These are phyloP conservation scores for Nephelium lappaceum DNA, from an alignment of 345 rosid species.

Conservation along the genomic window DNA sequence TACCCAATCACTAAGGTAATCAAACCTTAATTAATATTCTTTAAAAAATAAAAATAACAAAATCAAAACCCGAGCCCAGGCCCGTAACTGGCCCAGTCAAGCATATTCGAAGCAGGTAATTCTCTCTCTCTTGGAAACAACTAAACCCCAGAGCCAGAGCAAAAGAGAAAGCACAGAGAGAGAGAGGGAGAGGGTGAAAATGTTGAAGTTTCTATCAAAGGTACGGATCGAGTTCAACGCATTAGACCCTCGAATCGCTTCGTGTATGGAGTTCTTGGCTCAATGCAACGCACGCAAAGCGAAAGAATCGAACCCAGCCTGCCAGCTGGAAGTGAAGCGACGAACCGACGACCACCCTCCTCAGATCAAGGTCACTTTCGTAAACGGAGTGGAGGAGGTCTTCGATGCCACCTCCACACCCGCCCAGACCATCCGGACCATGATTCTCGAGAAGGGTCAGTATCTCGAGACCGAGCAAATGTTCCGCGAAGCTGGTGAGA, in stretches of 20 bases:
- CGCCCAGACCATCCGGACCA: conserved; percentile 73
- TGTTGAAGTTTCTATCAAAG: conserved; percentile 91
- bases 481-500: conserved; percentile 92
- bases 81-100: not conserved
- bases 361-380: conserved; percentile 78
- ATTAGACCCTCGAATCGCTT: conserved; percentile 70
- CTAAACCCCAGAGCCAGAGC: not conserved
- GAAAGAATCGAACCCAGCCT: conserved; percentile 83
- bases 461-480: conserved; percentile 82
- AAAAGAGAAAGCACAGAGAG: not conserved
- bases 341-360: conserved; percentile 87
- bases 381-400: conserved; percentile 76
- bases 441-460: conserved; percentile 85
- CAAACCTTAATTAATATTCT: too few species aligned
- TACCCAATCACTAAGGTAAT: too few species aligned
- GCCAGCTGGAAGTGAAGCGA: conserved; percentile 83
- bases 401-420: conserved; percentile 78
- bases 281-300: conserved; percentile 92
- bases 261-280: conserved; percentile 88
- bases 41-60: too few species aligned
- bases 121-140: too few species aligned
- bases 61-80: not conserved
- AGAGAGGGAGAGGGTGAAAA: conserved; percentile 27
- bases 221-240: conserved; percentile 84
- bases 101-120: not conserved